Base-by-base conservation (phyloP, 306 rosid species). In the Prunus padus region DNA sequence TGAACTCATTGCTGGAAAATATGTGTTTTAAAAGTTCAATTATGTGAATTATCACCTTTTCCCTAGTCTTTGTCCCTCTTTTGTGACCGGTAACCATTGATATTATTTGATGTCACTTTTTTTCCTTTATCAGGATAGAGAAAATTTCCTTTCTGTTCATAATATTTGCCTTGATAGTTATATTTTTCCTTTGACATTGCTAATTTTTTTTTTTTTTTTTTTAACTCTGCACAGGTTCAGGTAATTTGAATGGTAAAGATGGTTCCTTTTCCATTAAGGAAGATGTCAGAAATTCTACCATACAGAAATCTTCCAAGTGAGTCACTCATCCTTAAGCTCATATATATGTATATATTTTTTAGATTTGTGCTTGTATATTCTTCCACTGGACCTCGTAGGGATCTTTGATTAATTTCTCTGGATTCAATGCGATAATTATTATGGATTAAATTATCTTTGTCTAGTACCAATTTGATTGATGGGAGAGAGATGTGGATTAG, bases 251-350 rank as follows among this genome's bases (percentile, higher is more conserved):
- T 78, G 87, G 65, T 15, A 80, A 83, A 60, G 79, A 66, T 64
- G 90, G 75, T 45, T 80, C 80, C 18, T 67, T 61, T 66, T 74
- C 86, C 65, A 69, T 33, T 8, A 62, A 80, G 61, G 82, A 72
- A 78, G 85, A 84, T 73, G 40, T 80, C 22, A 57, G 77, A 78
- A 75, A 80, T 69, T 74, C 71, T 69, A 81, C 71, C 80, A 74
- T 82, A 44, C 69, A 44, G 31, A 84, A 85, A 71, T 67, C 65
- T 78, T 79, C 86, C 79, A 72, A 67, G 90, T 90, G 82, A 89
- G 91, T 37, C 71, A 57, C 63, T 67, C 68, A 37, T 49, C 49
- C 42, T 26, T 65, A 15, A 56, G 59, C 14, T 52, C 3, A 6
- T 50, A 45, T 42, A 28, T 44, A 20, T 61, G 5, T 15, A 16